phyloP scores from a whole-genome alignment of 2,329 filamentous ascomycete species.

The Mollisia scopiformis region DNA sequence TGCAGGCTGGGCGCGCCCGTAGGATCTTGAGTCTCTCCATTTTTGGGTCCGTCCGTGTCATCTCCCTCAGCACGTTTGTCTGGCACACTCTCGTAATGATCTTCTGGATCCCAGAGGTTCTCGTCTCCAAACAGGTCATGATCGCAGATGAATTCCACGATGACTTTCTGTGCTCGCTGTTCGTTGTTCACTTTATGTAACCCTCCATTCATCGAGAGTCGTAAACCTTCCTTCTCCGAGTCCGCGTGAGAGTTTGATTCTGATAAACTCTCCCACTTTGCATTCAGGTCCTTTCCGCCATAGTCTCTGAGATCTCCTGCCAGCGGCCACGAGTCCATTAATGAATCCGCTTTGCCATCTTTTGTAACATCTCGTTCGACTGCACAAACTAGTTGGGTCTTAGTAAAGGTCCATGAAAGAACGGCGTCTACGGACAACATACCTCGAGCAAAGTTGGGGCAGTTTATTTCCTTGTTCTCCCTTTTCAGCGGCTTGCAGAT shows the following conservation, averaged over 20 bases:
- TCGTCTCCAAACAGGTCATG: constrained; percentile 72
- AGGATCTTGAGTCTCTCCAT: constrained; percentile 37
- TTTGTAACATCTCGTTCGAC: constrained; percentile 62
- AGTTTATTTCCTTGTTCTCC: constrained; percentile 60
- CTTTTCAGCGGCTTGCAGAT: constrained; percentile 71
- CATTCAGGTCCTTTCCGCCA: constrained; percentile 64
- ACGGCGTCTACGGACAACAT: constrained; percentile 27
- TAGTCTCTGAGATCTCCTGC: constrained; percentile 68
- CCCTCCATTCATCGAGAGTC: constrained; percentile 68
- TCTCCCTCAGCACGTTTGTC: constrained; percentile 35
- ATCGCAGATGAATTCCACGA: constrained; percentile 88
- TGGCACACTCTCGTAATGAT: constrained; percentile 50
- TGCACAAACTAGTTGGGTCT: constrained; percentile 65
- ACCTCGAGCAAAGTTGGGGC: constrained; percentile 72
- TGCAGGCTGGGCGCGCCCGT: constrained; percentile 63
- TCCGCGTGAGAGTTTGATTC: constrained; percentile 66
- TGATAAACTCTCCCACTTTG: constrained; percentile 67
- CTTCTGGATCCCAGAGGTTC: constrained; percentile 61
- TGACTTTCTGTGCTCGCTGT: constrained; percentile 67
- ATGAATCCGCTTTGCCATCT: constrained; percentile 46
- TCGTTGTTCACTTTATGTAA: constrained; percentile 56
- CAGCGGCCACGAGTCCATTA: constrained; percentile 68
- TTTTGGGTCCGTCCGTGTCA: constrained; percentile 36
- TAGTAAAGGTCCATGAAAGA: constrained; percentile 7
- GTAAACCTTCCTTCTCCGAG: constrained; percentile 70